Percentiles rank a stretch among this genome's conserved stretches.
These are phyloP conservation scores for Irpex sp. DNA, from an alignment of 1,284 basidiomycete species.

Conservation along the genomic window DNA sequence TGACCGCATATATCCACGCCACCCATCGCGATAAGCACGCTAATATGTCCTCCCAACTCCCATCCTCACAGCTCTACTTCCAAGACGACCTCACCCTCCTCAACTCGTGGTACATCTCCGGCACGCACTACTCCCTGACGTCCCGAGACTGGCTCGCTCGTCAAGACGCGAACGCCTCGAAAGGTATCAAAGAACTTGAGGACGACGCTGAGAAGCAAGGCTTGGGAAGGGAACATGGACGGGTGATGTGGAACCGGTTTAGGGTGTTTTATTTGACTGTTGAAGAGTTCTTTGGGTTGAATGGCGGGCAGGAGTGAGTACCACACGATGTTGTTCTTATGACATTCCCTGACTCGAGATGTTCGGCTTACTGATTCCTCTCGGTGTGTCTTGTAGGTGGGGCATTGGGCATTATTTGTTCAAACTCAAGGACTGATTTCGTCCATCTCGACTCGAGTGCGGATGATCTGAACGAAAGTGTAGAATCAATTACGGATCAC, in stretches of 20 bases:
- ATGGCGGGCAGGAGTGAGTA: slow-evolving; percentile 62
- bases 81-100: slow-evolving; percentile 61
- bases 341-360: too few species aligned
- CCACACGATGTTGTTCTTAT: too few species aligned
- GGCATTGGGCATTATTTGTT: slow-evolving; percentile 56
- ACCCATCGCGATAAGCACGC: not conserved
- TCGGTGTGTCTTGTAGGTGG: slow-evolving; percentile 31
- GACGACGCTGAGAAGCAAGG: slow-evolving; percentile 47
- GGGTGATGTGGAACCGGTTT: slow-evolving; percentile 65
- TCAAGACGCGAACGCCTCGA: slow-evolving; percentile 48
- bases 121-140: slow-evolving; percentile 65
- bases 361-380: not conserved
- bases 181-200: slow-evolving; percentile 50
- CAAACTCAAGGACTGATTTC: slow-evolving; percentile 21
- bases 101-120: slow-evolving; percentile 63
- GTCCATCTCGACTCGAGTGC: not conserved
- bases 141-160: slow-evolving; percentile 67
- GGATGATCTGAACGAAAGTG: too few species aligned
- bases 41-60: not conserved
- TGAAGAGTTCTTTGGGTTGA: slow-evolving; percentile 69
- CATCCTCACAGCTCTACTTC: slow-evolving; percentile 52
- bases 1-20: not conserved
- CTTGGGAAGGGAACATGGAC: slow-evolving; percentile 46
- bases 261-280: slow-evolving; percentile 76
- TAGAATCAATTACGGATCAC: too few species aligned